A percentile compares a stretch with the other conserved stretches of the same genome.
These are phyloP conservation scores for Claviceps sp. DNA, from an alignment of 2,329 filamentous ascomycete genomes.

Conservation along the genomic window DNA sequence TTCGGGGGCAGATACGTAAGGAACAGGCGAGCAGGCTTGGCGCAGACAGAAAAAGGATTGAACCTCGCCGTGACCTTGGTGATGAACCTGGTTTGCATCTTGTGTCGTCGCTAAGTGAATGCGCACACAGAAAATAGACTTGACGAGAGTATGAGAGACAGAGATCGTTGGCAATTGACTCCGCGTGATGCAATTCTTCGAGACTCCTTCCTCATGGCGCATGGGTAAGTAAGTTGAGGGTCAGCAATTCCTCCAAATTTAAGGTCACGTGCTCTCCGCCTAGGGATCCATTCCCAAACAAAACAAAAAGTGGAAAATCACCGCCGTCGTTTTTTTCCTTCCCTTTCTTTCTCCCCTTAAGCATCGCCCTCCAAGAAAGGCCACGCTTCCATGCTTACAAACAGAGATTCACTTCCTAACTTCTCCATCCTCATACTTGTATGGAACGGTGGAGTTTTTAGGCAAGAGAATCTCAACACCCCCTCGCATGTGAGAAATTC, in stretches of 20 bases:
- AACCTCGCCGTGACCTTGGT: slow-evolving; percentile 77
- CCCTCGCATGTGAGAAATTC: slow-evolving; percentile 14
- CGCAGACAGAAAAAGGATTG: slow-evolving; percentile 74
- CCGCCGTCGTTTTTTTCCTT: background rate
- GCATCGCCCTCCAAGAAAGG: slow-evolving; percentile 13
- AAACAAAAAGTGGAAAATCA: background rate
- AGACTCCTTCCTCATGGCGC: background rate
- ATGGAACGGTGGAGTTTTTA: background rate
- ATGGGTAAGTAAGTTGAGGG: too few species aligned
- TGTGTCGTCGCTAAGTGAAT: slow-evolving; percentile 8
- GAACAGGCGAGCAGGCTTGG: slow-evolving; percentile 77
- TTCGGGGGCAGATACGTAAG: slow-evolving; percentile 72
- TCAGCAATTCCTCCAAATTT: slow-evolving; percentile 1
- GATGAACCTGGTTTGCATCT: slow-evolving; percentile 77
- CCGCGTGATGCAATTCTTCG: background rate
- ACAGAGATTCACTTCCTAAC: slow-evolving; percentile 6
- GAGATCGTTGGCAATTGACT: background rate
- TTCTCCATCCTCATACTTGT: background rate
- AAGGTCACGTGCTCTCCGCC: slow-evolving; percentile 4
- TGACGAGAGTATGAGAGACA: background rate
- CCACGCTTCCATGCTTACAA: slow-evolving; percentile 14
- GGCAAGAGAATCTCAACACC: background rate
- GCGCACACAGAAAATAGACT: too few species aligned
- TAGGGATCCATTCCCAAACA: background rate
- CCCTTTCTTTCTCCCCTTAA: slow-evolving; percentile 6